phyloP scores from a whole-genome alignment of 2,329 filamentous ascomycete genomes.

The Claviceps digitariae region DNA sequence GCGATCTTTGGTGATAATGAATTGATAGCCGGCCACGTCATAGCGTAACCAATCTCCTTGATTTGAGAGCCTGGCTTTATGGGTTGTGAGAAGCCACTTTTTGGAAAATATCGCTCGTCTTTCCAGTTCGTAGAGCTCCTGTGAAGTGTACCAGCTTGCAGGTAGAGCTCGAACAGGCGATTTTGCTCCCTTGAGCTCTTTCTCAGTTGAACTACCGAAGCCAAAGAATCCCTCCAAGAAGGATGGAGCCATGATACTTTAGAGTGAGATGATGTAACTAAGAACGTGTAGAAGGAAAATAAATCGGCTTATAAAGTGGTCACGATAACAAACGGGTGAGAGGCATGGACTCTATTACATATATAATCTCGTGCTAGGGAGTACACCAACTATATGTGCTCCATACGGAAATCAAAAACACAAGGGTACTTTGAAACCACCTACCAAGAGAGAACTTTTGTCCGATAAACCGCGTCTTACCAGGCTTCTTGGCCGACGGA shows the following conservation, averaged over 20 bases:
- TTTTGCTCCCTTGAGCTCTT: conserved; percentile 13
- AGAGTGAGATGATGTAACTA: neutral
- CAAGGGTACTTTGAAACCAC: neutral
- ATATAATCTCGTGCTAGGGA: neutral
- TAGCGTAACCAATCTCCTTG: conserved; percentile 44
- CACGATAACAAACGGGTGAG: neutral
- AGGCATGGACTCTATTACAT: neutral
- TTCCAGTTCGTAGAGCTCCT: conserved; percentile 44
- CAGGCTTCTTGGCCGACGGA: neutral
- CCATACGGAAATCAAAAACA: neutral
- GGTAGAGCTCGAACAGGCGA: conserved; percentile 27
- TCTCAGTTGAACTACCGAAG: conserved; percentile 14
- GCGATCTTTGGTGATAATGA: conserved; percentile 37
- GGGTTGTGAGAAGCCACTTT: conserved; percentile 41
- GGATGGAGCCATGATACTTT: conserved; percentile 9
- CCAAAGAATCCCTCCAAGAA: conserved; percentile 26
- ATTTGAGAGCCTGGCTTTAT: conserved; percentile 35
- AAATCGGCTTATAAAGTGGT: neutral
- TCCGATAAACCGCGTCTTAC: neutral
- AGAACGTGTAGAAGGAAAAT: neutral
- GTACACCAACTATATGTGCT: neutral
- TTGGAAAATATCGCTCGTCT: conserved; percentile 42
- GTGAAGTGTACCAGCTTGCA: conserved; percentile 35
- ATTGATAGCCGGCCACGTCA: conserved; percentile 40
- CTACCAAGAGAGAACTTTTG: neutral